These are phyloP conservation scores for Gamarada debralockiae DNA, from an alignment of 495 filamentous ascomycete species.

Conservation along the genomic window DNA sequence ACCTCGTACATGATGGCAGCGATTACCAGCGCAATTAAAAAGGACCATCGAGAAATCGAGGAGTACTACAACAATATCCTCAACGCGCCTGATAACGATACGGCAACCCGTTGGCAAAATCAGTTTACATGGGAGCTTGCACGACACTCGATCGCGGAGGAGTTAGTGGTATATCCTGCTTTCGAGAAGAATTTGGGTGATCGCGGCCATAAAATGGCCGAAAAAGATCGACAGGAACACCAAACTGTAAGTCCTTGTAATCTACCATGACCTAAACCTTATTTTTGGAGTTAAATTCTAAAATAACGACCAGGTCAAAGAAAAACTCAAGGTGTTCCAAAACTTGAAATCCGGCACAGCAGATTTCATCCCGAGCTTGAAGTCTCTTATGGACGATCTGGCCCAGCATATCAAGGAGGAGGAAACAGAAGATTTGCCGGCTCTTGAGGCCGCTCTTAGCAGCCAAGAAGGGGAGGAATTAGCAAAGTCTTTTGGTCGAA, in stretches of 20 bases:
- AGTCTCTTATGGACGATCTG: constrained; percentile 48
- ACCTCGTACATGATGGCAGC: no score
- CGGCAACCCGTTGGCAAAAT: constrained; percentile 54
- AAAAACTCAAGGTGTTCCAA: constrained; percentile 58
- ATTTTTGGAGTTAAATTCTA: not conserved
- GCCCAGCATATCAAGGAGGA: constrained; percentile 58
- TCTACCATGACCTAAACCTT: not conserved
- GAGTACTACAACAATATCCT: constrained; percentile 54
- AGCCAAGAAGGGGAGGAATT: constrained; percentile 35
- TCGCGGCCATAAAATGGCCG: constrained; percentile 46
- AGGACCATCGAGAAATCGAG: constrained; percentile 63
- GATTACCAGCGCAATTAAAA: constrained; percentile 53
- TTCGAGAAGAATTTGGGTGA: constrained; percentile 56
- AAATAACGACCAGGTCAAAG: constrained; percentile 50
- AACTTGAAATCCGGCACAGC: constrained; percentile 40
- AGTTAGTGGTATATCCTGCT: constrained; percentile 66
- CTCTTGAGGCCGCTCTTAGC: constrained; percentile 45
- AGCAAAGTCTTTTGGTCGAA: constrained; percentile 49
- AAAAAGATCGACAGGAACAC: constrained; percentile 59
- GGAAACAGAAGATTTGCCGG: constrained; percentile 51
- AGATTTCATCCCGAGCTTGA: constrained; percentile 48
- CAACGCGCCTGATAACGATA: constrained; percentile 40
- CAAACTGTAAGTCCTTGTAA: constrained; percentile 40
- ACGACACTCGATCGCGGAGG: constrained; percentile 61
- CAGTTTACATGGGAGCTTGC: constrained; percentile 70